A percentile compares a stretch with the other conserved stretches of the same genome.
Conservation (phyloP, 139 green algal species). For the Coccomyxa sp. region DNA sequence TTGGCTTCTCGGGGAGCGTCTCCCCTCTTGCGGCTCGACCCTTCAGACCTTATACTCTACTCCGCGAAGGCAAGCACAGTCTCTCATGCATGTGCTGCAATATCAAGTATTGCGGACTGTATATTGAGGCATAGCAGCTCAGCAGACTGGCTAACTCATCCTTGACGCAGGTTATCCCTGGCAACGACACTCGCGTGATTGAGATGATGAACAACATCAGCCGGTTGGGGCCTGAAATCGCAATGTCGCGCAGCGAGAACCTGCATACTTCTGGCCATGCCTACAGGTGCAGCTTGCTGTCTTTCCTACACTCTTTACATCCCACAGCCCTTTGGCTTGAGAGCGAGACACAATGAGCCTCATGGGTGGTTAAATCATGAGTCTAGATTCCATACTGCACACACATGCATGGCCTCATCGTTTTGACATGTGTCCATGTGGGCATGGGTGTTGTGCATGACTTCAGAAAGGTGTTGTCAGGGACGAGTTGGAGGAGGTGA, state of each 20-base stretch:
- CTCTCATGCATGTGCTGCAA: conserved; percentile 18
- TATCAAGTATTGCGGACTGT: background rate
- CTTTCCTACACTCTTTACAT: conserved; percentile 14
- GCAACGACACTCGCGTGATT: conserved; percentile 70
- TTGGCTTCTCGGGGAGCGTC: conserved; percentile 71
- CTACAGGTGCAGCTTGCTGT: conserved; percentile 66
- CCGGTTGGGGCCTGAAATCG: conserved; percentile 66
- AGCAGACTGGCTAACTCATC: background rate
- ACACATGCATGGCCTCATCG: no score
- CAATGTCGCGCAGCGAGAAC: conserved; percentile 64
- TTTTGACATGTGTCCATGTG: no score
- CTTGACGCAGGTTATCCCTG: conserved; percentile 22
- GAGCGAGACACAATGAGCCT: no score
- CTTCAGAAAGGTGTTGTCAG: conserved; percentile 3
- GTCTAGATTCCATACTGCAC: no score
- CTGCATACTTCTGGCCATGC: conserved; percentile 86
- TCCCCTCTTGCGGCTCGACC: conserved; percentile 71
- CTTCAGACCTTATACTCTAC: conserved; percentile 89
- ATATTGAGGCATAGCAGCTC: background rate
- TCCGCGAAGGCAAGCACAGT: conserved; percentile 77
- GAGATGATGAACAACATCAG: conserved; percentile 96
- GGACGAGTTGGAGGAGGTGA: conserved; percentile 84
- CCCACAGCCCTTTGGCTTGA: background rate
- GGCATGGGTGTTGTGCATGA: no score
- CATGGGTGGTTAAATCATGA: no score